A percentile compares a stretch with the other conserved stretches of the same genome.
These are phyloP conservation scores for Stylosanthes scabra DNA, from an alignment of 331 rosid genomes.

Conservation along the genomic window DNA sequence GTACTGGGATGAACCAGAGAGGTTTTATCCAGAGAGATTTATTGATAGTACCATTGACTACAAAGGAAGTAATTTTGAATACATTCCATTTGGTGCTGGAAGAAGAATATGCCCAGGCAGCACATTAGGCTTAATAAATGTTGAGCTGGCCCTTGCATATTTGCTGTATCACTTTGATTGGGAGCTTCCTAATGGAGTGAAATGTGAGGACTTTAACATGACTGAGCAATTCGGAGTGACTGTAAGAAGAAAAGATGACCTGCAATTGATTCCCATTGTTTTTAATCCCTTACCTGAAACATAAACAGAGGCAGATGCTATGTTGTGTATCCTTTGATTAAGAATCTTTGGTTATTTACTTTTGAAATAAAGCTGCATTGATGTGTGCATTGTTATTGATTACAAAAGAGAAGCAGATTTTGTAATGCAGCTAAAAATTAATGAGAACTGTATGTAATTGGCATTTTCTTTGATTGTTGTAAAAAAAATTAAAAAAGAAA, in stretches of 20 bases:
- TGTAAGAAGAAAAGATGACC: not conserved
- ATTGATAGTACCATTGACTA: conserved; percentile 41
- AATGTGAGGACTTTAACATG: conserved; percentile 52
- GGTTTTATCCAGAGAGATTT: conserved; percentile 56
- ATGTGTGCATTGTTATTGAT: too few species aligned
- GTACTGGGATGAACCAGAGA: conserved; percentile 50
- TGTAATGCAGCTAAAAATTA: too few species aligned
- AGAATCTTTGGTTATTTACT: too few species aligned
- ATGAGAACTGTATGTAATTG: too few species aligned
- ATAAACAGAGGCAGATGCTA: too few species aligned
- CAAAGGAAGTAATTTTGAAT: conserved; percentile 48
- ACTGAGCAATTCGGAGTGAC: conserved; percentile 37
- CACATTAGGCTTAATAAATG: conserved; percentile 43
- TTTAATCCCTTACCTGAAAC: too few species aligned
- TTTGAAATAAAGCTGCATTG: too few species aligned
- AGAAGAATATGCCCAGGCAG: conserved; percentile 65
- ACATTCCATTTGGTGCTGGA: conserved; percentile 64
- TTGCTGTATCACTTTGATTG: conserved; percentile 55
- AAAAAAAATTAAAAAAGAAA: too few species aligned
- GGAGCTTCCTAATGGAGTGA: conserved; percentile 48
- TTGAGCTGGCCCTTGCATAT: conserved; percentile 49
- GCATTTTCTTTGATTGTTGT: too few species aligned
- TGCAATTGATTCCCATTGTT: too few species aligned
- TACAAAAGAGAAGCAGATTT: too few species aligned
- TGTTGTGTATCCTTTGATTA: too few species aligned